A percentile compares a stretch with the other conserved stretches of the same genome.
phyloP scores from a whole-genome alignment of 140 eudicot species.

The Senecio squalidus region DNA sequence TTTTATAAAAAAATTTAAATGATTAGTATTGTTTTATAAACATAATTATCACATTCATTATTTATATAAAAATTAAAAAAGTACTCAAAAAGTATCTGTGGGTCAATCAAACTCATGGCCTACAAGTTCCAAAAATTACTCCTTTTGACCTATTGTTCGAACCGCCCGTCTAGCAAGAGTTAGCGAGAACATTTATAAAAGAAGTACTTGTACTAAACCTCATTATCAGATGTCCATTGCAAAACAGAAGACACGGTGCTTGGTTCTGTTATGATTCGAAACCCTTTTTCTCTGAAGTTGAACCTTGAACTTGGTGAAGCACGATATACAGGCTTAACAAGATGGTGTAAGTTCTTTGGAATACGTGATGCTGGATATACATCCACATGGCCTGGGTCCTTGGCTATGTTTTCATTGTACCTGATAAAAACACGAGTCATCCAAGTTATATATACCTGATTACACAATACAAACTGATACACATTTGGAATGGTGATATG shows the following conservation, averaged over 20 bases:
- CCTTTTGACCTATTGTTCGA: too few relatives aligned
- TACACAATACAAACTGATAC: neutral
- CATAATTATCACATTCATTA: too few relatives aligned
- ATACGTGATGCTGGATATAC: slow-evolving; percentile 77
- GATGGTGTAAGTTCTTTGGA: slow-evolving; percentile 70
- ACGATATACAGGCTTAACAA: slow-evolving; percentile 58
- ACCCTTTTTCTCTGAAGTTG: slow-evolving; percentile 61
- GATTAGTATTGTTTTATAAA: too few relatives aligned
- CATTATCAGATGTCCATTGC: slow-evolving; percentile 72
- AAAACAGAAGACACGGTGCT: slow-evolving; percentile 49
- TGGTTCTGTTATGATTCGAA: slow-evolving; percentile 68
- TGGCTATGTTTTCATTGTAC: slow-evolving; percentile 69
- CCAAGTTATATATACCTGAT: neutral
- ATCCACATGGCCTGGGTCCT: slow-evolving; percentile 95
- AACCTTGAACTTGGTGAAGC: slow-evolving; percentile 19
- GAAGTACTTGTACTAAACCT: slow-evolving; percentile 44
- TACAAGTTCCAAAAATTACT: too few relatives aligned
- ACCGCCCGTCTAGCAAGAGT: too few relatives aligned
- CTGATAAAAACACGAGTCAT: slow-evolving; percentile 33
- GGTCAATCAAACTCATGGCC: too few relatives aligned
- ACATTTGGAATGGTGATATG: neutral
- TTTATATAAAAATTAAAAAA: too few relatives aligned
- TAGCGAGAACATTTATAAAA: neutral
- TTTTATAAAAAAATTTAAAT: too few relatives aligned
- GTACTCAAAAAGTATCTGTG: too few relatives aligned